Evolutionary conservation across 2,329 filamentous ascomycete species (phyloP).

Genomic region (Cordyceps cicadae): DNA sequence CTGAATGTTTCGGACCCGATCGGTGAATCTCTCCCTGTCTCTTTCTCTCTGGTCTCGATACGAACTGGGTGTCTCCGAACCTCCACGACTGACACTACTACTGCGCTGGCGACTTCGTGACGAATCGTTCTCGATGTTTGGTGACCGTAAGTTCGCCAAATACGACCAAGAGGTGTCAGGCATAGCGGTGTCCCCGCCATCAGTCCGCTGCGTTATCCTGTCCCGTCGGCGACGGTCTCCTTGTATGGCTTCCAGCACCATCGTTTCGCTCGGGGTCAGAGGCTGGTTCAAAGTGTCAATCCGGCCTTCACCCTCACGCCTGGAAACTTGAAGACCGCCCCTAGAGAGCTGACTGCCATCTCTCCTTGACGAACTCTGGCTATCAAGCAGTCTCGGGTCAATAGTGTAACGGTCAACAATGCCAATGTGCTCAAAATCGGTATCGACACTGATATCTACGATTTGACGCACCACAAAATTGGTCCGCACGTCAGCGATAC

Average conservation of each 20-base stretch:
- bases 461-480: slow-evolving; percentile 62
- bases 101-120: slow-evolving; percentile 26
- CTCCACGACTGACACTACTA: slow-evolving; percentile 29
- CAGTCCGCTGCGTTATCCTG: slow-evolving; percentile 24
- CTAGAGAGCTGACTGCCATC: slow-evolving; percentile 13
- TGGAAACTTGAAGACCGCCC: background rate
- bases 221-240: slow-evolving; percentile 44
- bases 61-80: slow-evolving; percentile 30
- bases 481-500: slow-evolving; percentile 63
- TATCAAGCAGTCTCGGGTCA: slow-evolving; percentile 44
- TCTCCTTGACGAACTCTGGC: slow-evolving; percentile 32
- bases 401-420: slow-evolving; percentile 49
- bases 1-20: slow-evolving; percentile 27
- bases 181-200: slow-evolving; percentile 16
- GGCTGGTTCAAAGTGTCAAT: slow-evolving; percentile 41
- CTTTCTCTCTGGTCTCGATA: slow-evolving; percentile 31
- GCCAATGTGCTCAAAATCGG: slow-evolving; percentile 47
- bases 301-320: slow-evolving; percentile 21
- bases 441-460: slow-evolving; percentile 53
- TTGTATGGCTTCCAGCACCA: slow-evolving; percentile 49
- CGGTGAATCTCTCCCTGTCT: slow-evolving; percentile 27
- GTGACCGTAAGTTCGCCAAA: slow-evolving; percentile 15
- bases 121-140: slow-evolving; percentile 18
- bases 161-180: slow-evolving; percentile 16
- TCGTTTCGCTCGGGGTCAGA: slow-evolving; percentile 44